These are phyloP conservation scores for Amanita subjunquillea DNA, from an alignment of 768 basidiomycete genomes.

Conservation along the genomic window DNA sequence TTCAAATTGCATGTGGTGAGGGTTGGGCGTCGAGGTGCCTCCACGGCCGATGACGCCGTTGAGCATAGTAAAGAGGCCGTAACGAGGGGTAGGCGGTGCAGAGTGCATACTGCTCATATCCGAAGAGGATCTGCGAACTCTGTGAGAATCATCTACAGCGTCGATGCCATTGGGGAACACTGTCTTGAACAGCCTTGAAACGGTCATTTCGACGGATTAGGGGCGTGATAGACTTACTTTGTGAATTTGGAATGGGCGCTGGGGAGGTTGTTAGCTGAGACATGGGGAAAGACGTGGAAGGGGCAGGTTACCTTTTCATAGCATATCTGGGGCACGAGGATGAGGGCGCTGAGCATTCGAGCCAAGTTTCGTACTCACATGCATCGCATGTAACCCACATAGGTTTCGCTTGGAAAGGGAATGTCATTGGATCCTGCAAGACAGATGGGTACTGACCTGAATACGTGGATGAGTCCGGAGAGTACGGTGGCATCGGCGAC, in stretches of 20 bases:
- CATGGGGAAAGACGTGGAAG: not conserved
- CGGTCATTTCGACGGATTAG: not conserved
- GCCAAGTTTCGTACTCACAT: slow-evolving; percentile 32
- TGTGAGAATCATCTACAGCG: slow-evolving; percentile 26
- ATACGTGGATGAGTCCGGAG: slow-evolving; percentile 58
- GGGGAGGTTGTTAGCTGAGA: not conserved
- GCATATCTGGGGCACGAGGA: slow-evolving; percentile 17
- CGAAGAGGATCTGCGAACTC: slow-evolving; percentile 20
- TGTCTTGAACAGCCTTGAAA: slow-evolving; percentile 48
- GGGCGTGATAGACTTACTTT: slow-evolving; percentile 31
- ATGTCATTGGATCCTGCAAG: not conserved
- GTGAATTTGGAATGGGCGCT: slow-evolving; percentile 69
- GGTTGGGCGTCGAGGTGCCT: slow-evolving; percentile 1
- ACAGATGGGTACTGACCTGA: slow-evolving; percentile 36
- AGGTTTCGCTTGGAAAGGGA: slow-evolving; percentile 39
- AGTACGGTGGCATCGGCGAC: slow-evolving; percentile 66
- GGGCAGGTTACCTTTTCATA: slow-evolving; percentile 39
- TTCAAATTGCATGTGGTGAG: not conserved
- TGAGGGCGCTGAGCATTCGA: not conserved
- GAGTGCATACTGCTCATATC: too few species aligned
- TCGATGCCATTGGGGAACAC: slow-evolving; percentile 57
- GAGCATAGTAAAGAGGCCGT: slow-evolving; percentile 5
- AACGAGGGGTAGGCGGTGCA: not conserved
- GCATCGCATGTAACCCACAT: slow-evolving; percentile 73
- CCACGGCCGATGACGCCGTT: not conserved